phyloP scores from a whole-genome alignment of 1,139 yeast species.

The Protomyces inouyei region DNA sequence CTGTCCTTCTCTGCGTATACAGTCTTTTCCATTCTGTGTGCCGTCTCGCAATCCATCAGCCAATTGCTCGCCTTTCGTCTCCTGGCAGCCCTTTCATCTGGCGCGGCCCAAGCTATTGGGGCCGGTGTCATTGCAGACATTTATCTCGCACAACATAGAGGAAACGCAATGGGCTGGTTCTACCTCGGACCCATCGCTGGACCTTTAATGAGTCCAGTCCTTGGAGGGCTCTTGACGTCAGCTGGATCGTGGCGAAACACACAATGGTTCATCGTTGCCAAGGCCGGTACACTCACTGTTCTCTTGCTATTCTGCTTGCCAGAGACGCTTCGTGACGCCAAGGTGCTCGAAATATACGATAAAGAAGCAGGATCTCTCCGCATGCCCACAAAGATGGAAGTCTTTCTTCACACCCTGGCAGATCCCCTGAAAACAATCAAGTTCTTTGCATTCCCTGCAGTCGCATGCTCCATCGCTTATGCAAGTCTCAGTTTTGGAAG shows the following conservation, averaged over 20 bases:
- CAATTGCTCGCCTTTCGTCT: conserved; percentile 65
- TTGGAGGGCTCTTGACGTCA: conserved; percentile 70
- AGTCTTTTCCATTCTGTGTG: conserved; percentile 67
- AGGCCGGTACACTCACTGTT: conserved; percentile 54
- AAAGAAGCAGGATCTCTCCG: conserved; percentile 37
- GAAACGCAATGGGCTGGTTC: conserved; percentile 73
- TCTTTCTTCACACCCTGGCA: conserved; percentile 8
- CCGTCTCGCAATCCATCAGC: conserved; percentile 58
- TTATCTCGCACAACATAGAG: conserved; percentile 63
- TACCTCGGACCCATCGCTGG: conserved; percentile 80
- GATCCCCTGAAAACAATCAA: conserved; percentile 28
- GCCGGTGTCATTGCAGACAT: conserved; percentile 84
- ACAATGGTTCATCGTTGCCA: conserved; percentile 73
- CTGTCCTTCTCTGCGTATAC: conserved; percentile 59
- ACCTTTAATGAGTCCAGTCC: conserved; percentile 72
- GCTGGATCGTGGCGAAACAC: conserved; percentile 87
- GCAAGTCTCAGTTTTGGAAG: conserved; percentile 41
- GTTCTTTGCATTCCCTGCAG: conserved; percentile 67
- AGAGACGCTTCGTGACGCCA: conserved; percentile 52
- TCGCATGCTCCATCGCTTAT: conserved; percentile 56
- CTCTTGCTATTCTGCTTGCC: conserved; percentile 59
- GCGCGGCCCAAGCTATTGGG: conserved; percentile 83
- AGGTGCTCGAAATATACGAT: conserved; percentile 8
- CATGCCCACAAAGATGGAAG: conserved; percentile 43
- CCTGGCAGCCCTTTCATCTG: conserved; percentile 73